phyloP scores from a whole-genome alignment of 129 eudicot genomes.

The Flaveria sonorensis region DNA sequence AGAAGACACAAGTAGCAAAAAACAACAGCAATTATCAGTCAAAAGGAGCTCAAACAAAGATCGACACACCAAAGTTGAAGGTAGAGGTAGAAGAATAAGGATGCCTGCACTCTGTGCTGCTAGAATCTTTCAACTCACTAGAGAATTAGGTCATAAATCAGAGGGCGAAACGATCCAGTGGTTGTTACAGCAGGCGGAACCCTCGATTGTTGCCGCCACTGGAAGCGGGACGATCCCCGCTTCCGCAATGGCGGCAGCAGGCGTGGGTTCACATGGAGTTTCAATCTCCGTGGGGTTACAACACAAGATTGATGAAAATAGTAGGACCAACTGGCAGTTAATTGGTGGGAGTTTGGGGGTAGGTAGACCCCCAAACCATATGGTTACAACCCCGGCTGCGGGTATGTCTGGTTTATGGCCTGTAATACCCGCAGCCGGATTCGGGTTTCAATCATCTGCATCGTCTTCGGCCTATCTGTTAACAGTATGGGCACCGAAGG shows the following conservation, averaged over 20 bases:
- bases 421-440: conserved; percentile 31
- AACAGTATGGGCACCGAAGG: conserved; percentile 39
- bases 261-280: conserved; percentile 25
- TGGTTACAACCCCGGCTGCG: conserved; percentile 43
- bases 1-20: conserved; percentile 32
- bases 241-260: conserved; percentile 56
- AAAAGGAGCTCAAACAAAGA: conserved; percentile 80
- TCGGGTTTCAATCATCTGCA: conserved; percentile 51
- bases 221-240: conserved; percentile 87
- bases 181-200: conserved; percentile 83
- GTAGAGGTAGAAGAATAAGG: conserved; percentile 81
- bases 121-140: conserved; percentile 71
- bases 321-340: conserved; percentile 55
- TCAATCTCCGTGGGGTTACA: conserved; percentile 59
- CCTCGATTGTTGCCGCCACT: conserved; percentile 84
- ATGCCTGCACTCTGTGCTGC: conserved; percentile 97
- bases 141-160: conserved; percentile 88
- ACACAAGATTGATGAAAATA: conserved; percentile 53
- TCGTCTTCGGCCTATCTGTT: conserved; percentile 41
- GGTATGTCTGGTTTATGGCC: conserved; percentile 47
- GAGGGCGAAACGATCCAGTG: conserved; percentile 93
- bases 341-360: conserved; percentile 60
- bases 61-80: conserved; percentile 88
- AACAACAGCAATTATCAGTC: conserved; percentile 54
- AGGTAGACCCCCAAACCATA: conserved; percentile 43